phyloP scores from a whole-genome alignment of 1,139 yeast species.

The Debaryomycetaceae sp. region DNA sequence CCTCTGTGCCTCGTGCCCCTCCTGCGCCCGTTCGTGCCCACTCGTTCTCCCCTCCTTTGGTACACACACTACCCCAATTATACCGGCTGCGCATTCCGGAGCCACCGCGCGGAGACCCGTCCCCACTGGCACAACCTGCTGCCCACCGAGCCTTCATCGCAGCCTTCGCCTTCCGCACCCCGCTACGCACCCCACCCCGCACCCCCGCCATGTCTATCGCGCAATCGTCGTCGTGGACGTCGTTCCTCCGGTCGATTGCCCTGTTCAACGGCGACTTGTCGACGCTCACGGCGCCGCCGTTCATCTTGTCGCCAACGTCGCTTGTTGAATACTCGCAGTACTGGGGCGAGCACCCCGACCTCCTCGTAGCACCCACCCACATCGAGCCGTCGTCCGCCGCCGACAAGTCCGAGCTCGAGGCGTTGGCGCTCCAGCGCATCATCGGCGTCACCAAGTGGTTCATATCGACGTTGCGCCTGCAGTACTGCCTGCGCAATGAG shows the following conservation, averaged over 20 bases:
- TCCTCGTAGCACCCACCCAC: constrained; percentile 66
- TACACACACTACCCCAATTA: too few species aligned
- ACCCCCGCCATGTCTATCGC: too few species aligned
- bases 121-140: too few species aligned
- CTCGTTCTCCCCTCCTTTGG: too few species aligned
- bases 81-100: too few species aligned
- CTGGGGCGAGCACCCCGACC: constrained; percentile 88
- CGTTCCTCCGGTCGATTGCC: constrained; percentile 86
- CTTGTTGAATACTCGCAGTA: constrained; percentile 87
- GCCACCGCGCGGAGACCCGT: too few species aligned
- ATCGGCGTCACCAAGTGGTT: constrained; percentile 88
- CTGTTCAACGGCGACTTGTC: constrained; percentile 93
- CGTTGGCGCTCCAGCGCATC: constrained; percentile 56
- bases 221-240: constrained; percentile 64
- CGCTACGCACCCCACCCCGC: too few species aligned
- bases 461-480: constrained; percentile 84
- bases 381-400: constrained; percentile 35
- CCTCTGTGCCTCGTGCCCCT: too few species aligned
- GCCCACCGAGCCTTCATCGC: too few species aligned
- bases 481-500: constrained; percentile 90
- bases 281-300: constrained; percentile 96
- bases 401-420: constrained; percentile 40
- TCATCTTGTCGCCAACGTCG: constrained; percentile 87
- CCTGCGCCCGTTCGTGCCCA: too few species aligned
- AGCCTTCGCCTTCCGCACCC: too few species aligned